These are phyloP conservation scores for Rhodotorula toruloides DNA, from an alignment of 768 basidiomycete species.

Conservation along the genomic window DNA sequence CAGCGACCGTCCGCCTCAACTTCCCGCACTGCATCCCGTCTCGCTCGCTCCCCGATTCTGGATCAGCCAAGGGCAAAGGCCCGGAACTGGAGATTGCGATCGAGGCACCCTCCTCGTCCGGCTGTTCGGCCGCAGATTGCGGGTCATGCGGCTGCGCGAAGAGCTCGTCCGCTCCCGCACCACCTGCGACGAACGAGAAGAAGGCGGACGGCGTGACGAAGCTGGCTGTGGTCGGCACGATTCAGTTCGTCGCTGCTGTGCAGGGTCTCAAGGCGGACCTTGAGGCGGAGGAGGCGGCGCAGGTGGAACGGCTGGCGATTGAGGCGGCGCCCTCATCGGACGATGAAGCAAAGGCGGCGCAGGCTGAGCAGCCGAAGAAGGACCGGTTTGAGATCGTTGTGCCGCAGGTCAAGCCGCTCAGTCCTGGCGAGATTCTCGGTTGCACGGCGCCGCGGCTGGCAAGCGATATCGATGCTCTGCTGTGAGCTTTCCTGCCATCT, in stretches of 20 bases:
- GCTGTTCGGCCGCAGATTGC: background rate
- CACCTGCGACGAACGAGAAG: background rate
- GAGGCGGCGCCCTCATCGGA: constrained; percentile 32
- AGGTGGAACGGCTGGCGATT: constrained; percentile 25
- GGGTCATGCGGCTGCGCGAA: background rate
- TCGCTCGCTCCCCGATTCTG: background rate
- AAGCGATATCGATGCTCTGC: constrained; percentile 72
- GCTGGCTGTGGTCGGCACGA: constrained; percentile 89
- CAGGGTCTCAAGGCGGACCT: constrained; percentile 80
- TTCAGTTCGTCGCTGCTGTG: constrained; percentile 91
- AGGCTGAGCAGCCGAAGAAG: constrained; percentile 42
- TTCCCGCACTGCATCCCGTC: constrained; percentile 58
- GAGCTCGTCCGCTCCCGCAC: background rate
- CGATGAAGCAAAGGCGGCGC: background rate
- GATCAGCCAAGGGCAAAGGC: constrained; percentile 31
- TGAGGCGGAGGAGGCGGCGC: constrained; percentile 34
- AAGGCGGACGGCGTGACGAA: constrained; percentile 40
- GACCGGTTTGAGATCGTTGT: constrained; percentile 68
- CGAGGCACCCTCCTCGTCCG: constrained; percentile 4
- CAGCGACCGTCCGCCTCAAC: constrained; percentile 77
- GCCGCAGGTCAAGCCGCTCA: constrained; percentile 83
- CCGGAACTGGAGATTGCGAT: constrained; percentile 62
- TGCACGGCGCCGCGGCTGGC: constrained; percentile 82
- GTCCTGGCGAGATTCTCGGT: constrained; percentile 92
- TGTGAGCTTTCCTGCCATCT: constrained; percentile 55